These are phyloP conservation scores for Penicillium pancosmium DNA, from an alignment of 495 filamentous ascomycete genomes.

Conservation along the genomic window DNA sequence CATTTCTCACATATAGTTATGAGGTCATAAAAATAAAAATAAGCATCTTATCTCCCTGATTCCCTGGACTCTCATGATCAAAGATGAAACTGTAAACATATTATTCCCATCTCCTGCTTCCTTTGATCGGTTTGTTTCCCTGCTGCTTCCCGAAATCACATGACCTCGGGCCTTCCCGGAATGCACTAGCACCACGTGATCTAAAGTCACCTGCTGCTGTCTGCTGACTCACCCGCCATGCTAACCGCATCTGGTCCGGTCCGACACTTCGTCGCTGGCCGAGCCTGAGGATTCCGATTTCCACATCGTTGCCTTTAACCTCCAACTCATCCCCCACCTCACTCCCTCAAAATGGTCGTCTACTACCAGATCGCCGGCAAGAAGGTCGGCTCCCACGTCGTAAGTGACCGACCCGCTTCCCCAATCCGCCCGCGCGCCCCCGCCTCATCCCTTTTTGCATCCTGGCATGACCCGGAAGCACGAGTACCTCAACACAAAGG, in stretches of 20 bases:
- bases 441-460: constrained; percentile 27
- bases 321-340: constrained; percentile 36
- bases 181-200: constrained; percentile 30
- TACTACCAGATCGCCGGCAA: constrained; percentile 85
- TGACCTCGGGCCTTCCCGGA: constrained; percentile 25
- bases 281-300: constrained; percentile 27
- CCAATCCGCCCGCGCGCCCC: constrained; percentile 5
- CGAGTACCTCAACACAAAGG: not conserved
- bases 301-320: constrained; percentile 41
- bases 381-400: constrained; percentile 90
- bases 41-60: too few species aligned
- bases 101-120: not conserved
- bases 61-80: too few species aligned
- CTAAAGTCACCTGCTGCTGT: not conserved
- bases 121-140: not conserved
- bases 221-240: constrained; percentile 24
- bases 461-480: constrained; percentile 20
- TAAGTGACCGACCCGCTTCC: constrained; percentile 54
- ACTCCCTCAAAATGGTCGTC: constrained; percentile 74
- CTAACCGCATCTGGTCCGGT: constrained; percentile 29
- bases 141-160: constrained; percentile 6
- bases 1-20: too few species aligned
- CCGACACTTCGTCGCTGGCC: constrained; percentile 30
- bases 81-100: not conserved
- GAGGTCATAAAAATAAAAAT: too few species aligned